Percentiles rank a stretch among this genome's conserved stretches.
Conservation (phyloP, 2,329 filamentous ascomycete genomes). For the Exophiala sideris region DNA sequence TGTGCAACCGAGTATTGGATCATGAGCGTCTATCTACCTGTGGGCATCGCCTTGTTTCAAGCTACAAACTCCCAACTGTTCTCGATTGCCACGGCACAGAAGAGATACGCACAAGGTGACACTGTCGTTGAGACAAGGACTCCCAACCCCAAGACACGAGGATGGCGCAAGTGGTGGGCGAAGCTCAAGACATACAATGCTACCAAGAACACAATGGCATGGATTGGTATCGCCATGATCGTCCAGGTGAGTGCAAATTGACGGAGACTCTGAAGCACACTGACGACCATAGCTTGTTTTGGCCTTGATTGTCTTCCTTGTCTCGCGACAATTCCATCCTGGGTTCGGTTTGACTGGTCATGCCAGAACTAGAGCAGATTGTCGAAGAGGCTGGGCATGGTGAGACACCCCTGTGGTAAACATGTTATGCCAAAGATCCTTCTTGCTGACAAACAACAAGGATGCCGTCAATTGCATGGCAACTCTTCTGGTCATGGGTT, state of each 20-base stretch:
- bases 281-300: slow-evolving; percentile 50
- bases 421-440: too few relatives aligned
- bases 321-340: slow-evolving; percentile 63
- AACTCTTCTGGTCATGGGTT: slow-evolving; percentile 62
- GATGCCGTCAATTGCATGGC: slow-evolving; percentile 64
- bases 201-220: slow-evolving; percentile 48
- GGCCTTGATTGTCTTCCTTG: slow-evolving; percentile 58
- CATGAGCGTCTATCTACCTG: slow-evolving; percentile 63
- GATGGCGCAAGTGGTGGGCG: slow-evolving; percentile 33
- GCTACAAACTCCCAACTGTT: slow-evolving; percentile 61
- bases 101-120: slow-evolving; percentile 23
- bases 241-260: slow-evolving; percentile 48
- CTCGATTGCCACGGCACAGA: slow-evolving; percentile 56
- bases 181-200: slow-evolving; percentile 45
- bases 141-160: slow-evolving; percentile 26
- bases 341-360: slow-evolving; percentile 50
- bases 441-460: slow-evolving; percentile 27
- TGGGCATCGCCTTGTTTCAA: slow-evolving; percentile 65
- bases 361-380: slow-evolving; percentile 47
- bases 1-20: slow-evolving; percentile 62
- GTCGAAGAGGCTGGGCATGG: slow-evolving; percentile 63
- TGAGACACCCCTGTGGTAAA: slow-evolving; percentile 28
- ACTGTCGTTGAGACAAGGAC: background rate
- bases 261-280: background rate
- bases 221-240: slow-evolving; percentile 54